A percentile compares a stretch with the other conserved stretches of the same genome.
Conservation (phyloP, 1,139 yeast species). For the Geotrichum phurueaensis region DNA sequence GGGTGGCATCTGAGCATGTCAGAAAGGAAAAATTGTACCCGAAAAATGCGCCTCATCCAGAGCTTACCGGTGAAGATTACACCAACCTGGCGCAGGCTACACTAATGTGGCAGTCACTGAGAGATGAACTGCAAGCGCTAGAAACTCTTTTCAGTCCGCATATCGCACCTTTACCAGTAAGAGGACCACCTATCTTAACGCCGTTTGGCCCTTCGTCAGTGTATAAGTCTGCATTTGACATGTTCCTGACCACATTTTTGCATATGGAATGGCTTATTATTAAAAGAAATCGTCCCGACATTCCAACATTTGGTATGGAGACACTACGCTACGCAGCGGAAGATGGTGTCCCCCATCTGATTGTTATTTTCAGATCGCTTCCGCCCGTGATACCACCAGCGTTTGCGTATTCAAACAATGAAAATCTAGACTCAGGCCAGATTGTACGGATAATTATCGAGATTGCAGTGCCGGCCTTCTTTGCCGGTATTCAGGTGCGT, state of each 20-base stretch:
- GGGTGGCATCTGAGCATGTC: neutral
- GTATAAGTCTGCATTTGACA: neutral
- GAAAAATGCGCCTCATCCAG: neutral
- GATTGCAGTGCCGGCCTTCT: conserved; percentile 7
- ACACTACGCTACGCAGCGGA: conserved; percentile 4
- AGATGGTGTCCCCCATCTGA: neutral
- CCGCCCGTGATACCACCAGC: conserved; percentile 2
- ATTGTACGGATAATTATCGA: conserved; percentile 8
- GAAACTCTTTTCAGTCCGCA: neutral
- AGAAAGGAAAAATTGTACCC: conserved; percentile 6
- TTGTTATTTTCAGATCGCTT: neutral
- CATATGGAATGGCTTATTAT: conserved; percentile 4
- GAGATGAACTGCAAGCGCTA: neutral
- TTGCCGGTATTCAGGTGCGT: conserved; percentile 9
- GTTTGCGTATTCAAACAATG: conserved; percentile 1
- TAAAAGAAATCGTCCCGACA: conserved; percentile 3
- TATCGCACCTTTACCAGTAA: neutral
- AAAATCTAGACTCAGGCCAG: conserved; percentile 5
- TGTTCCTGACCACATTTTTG: neutral
- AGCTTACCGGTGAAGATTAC: neutral
- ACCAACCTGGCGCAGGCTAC: neutral
- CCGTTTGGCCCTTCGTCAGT: conserved; percentile 4
- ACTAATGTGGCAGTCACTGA: neutral
- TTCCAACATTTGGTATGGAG: conserved; percentile 3
- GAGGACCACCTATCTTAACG: neutral